Evolutionary conservation across 1,139 yeast species (phyloP).

Genomic region (Candida sojae): DNA sequence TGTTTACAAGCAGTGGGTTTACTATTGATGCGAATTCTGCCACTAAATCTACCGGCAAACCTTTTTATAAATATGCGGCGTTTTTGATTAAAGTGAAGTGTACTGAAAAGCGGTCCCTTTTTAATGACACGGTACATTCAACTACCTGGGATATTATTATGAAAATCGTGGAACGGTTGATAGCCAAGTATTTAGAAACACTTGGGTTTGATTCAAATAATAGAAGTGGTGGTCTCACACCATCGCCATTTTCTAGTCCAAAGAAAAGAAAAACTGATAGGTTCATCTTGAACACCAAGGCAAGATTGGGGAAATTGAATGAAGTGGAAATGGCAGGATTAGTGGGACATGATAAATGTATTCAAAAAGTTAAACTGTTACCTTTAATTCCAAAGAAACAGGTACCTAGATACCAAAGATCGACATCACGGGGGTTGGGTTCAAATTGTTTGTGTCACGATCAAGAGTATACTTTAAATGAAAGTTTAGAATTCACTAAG

Average conservation of each 20-base stretch:
- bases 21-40: constrained; percentile 3
- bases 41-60: constrained; percentile 10
- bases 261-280: constrained; percentile 7
- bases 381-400: background rate
- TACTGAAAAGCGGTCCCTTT: constrained; percentile 33
- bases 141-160: constrained; percentile 24
- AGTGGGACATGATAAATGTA: background rate
- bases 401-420: background rate
- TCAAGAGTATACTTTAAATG: constrained; percentile 4
- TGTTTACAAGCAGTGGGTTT: constrained; percentile 20
- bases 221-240: background rate
- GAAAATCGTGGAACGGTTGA: constrained; percentile 29
- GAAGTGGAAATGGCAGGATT: constrained; percentile 11
- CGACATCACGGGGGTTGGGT: no score
- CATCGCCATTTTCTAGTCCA: constrained; percentile 12
- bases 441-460: constrained; percentile 1
- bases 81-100: constrained; percentile 37
- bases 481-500: constrained; percentile 7
- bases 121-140: constrained; percentile 40
- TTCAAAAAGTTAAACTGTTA: background rate
- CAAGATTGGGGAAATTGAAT: constrained; percentile 8
- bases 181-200: constrained; percentile 25
- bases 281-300: constrained; percentile 9
- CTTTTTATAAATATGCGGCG: constrained; percentile 28
- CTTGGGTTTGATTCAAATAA: constrained; percentile 18